These are phyloP conservation scores for Streptanthus diversifolius DNA, from an alignment of 345 rosid genomes.

Conservation along the genomic window DNA sequence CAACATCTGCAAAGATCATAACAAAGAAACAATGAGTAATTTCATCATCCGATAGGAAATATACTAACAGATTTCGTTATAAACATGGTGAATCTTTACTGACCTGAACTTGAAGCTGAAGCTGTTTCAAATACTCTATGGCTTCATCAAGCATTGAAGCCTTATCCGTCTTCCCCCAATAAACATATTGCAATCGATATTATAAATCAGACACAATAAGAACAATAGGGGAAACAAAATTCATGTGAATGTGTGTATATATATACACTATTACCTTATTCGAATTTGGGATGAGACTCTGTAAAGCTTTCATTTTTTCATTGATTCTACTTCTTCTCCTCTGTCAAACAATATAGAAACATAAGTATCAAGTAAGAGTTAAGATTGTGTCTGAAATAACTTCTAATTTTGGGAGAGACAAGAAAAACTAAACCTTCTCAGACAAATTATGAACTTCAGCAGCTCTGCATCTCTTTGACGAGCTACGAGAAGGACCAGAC, in stretches of 20 bases:
- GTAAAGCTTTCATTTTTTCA: slow-evolving; percentile 97
- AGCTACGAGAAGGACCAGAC: slow-evolving; percentile 47
- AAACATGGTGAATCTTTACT: no score
- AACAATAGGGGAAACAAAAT: not conserved
- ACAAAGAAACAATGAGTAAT: not conserved
- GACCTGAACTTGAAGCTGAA: slow-evolving; percentile 96
- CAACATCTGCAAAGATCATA: slow-evolving; percentile 50
- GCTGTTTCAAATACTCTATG: slow-evolving; percentile 87
- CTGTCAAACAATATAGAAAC: slow-evolving; percentile 36
- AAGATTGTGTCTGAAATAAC: not conserved
- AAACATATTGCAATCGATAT: slow-evolving; percentile 14
- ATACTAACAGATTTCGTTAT: not conserved
- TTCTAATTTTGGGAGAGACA: not conserved
- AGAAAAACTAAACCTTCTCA: slow-evolving; percentile 60
- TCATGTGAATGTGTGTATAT: not conserved
- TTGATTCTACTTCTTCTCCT: slow-evolving; percentile 94
- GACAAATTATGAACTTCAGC: slow-evolving; percentile 97
- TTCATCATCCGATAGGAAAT: not conserved
- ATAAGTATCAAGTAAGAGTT: not conserved
- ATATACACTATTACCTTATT: slow-evolving; percentile 53
- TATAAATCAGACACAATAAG: not conserved
- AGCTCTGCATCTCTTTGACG: slow-evolving; percentile 89
- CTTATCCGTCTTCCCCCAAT: slow-evolving; percentile 66
- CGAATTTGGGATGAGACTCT: slow-evolving; percentile 87
- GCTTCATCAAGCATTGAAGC: slow-evolving; percentile 98